Evolutionary conservation across 345 rosid species (phyloP).

Genomic region (Eucalyptus caleyi): DNA sequence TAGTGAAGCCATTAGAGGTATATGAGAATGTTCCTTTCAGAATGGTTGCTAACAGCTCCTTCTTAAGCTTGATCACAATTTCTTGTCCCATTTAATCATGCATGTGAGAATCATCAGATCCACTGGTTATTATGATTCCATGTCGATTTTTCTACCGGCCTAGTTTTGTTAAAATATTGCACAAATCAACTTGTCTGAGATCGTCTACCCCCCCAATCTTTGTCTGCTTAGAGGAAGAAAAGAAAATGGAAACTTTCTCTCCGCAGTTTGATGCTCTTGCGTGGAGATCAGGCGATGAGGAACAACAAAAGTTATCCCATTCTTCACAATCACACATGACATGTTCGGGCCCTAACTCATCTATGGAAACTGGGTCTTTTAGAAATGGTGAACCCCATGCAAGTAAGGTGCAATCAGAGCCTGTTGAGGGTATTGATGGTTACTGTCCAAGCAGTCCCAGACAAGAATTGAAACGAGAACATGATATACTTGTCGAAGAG

Average conservation of each 20-base stretch:
- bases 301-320: background rate
- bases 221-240: slow-evolving; percentile 50
- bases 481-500: background rate
- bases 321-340: background rate
- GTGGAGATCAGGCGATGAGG: background rate
- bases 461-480: background rate
- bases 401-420: background rate
- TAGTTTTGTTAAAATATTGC: background rate
- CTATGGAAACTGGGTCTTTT: background rate
- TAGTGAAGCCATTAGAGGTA: background rate
- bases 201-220: background rate
- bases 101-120: background rate
- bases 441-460: background rate
- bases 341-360: background rate
- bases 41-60: background rate
- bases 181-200: background rate
- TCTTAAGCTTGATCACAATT: background rate
- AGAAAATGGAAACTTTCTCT: slow-evolving; percentile 12
- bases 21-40: background rate
- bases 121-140: background rate
- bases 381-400: slow-evolving; percentile 9
- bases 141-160: background rate
- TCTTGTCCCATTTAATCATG: background rate
- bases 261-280: slow-evolving; percentile 37
- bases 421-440: background rate